Evolutionary conservation across 306 rosid genomes (phyloP).

Genomic region (Corylus americana): DNA sequence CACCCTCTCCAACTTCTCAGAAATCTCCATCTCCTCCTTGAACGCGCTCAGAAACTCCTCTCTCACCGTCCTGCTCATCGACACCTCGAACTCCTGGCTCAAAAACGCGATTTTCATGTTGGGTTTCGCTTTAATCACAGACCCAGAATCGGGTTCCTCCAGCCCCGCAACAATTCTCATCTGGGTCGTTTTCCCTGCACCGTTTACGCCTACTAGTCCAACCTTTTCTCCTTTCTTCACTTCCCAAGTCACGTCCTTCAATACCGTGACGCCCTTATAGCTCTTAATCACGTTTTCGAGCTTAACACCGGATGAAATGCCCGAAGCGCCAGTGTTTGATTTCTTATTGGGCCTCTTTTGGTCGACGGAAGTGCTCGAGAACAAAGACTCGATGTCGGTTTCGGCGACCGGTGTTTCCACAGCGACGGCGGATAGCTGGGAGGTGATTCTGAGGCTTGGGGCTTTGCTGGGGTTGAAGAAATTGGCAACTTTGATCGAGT

Average conservation of each 20-base stretch:
- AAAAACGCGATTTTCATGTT: slow-evolving; percentile 88
- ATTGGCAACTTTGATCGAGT: slow-evolving; percentile 30
- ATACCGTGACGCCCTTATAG: slow-evolving; percentile 76
- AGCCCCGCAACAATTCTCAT: slow-evolving; percentile 86
- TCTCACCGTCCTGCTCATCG: slow-evolving; percentile 75
- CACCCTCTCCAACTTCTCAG: slow-evolving; percentile 74
- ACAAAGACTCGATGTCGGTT: slow-evolving; percentile 72
- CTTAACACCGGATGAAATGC: slow-evolving; percentile 78
- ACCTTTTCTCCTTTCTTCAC: slow-evolving; percentile 92
- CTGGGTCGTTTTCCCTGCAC: slow-evolving; percentile 95
- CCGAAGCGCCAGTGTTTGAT: slow-evolving; percentile 61
- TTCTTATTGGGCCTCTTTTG: slow-evolving; percentile 48
- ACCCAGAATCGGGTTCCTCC: slow-evolving; percentile 86
- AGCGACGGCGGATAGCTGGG: slow-evolving; percentile 50
- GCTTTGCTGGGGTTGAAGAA: slow-evolving; percentile 23
- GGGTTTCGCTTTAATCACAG: slow-evolving; percentile 65
- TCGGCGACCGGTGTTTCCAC: slow-evolving; percentile 44
- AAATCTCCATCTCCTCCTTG: slow-evolving; percentile 88
- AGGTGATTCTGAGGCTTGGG: slow-evolving; percentile 20
- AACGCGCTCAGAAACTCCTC: slow-evolving; percentile 91
- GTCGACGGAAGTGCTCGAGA: slow-evolving; percentile 42
- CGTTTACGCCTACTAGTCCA: slow-evolving; percentile 91
- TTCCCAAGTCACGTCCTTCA: slow-evolving; percentile 85
- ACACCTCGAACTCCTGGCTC: slow-evolving; percentile 94
- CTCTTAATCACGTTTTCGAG: slow-evolving; percentile 69